phyloP scores from a whole-genome alignment of 768 basidiomycete genomes.

The Lentinula guzmanii region DNA sequence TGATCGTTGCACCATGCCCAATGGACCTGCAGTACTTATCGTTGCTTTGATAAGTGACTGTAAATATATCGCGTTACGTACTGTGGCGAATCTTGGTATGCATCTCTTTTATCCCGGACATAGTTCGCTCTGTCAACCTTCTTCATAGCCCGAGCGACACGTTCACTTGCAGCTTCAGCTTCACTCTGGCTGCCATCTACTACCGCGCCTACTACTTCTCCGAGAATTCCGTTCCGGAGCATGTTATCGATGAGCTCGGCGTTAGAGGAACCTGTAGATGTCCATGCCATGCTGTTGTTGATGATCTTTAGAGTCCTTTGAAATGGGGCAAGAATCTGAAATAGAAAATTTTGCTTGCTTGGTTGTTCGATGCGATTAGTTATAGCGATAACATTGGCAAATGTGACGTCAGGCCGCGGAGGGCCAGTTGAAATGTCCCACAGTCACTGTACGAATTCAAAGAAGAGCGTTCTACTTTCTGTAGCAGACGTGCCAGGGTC shows the following conservation, averaged over 20 bases:
- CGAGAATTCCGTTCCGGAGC: slow-evolving; percentile 44
- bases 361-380: too few species aligned
- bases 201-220: slow-evolving; percentile 2
- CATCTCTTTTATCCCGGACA: slow-evolving; percentile 40
- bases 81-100: slow-evolving; percentile 80
- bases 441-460: too few species aligned
- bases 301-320: neutral
- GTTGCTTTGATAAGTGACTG: neutral
- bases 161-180: neutral
- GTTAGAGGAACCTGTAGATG: slow-evolving; percentile 65
- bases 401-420: too few species aligned
- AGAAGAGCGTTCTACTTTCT: too few species aligned
- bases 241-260: slow-evolving; percentile 71
- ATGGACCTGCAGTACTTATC: slow-evolving; percentile 43
- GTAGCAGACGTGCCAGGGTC: too few species aligned
- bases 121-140: slow-evolving; percentile 68
- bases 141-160: slow-evolving; percentile 52
- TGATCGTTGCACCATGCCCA: slow-evolving; percentile 86
- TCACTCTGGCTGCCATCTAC: neutral
- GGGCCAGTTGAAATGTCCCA: too few species aligned
- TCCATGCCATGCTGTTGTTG: slow-evolving; percentile 72
- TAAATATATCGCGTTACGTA: slow-evolving; percentile 22
- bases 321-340: neutral
- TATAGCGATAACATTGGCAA: too few species aligned
- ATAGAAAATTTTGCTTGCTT: neutral